Percentiles rank a stretch among this genome's conserved stretches.
These are phyloP conservation scores for Antrodiella citrinella DNA, from an alignment of 768 basidiomycete species.

Conservation along the genomic window DNA sequence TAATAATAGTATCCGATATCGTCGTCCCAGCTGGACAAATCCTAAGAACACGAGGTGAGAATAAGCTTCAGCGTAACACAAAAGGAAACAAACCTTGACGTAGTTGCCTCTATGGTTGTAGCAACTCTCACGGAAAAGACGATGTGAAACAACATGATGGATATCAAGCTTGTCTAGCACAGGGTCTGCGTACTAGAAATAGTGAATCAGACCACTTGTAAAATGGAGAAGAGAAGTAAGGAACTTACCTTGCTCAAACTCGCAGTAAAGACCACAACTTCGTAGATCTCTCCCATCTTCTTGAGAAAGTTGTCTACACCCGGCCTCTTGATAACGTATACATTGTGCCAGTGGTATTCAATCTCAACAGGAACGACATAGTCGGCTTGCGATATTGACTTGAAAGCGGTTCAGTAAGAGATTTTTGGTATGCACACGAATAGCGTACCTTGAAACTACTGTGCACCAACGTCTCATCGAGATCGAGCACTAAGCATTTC, in stretches of 20 bases:
- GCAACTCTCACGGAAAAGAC: slow-evolving; percentile 95
- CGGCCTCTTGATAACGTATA: slow-evolving; percentile 97
- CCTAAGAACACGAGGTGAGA: slow-evolving; percentile 42
- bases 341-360: slow-evolving; percentile 96
- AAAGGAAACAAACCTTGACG: slow-evolving; percentile 67
- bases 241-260: slow-evolving; percentile 85
- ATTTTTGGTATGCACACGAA: slow-evolving; percentile 1
- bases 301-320: slow-evolving; percentile 96
- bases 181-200: slow-evolving; percentile 87
- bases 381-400: slow-evolving; percentile 93
- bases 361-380: slow-evolving; percentile 99
- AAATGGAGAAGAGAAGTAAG: slow-evolving; percentile 1
- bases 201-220: not conserved
- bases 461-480: slow-evolving; percentile 96
- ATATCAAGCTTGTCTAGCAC: slow-evolving; percentile 95
- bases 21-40: slow-evolving; percentile 96
- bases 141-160: slow-evolving; percentile 86
- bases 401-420: slow-evolving; percentile 8
- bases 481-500: slow-evolving; percentile 93
- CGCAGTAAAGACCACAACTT: slow-evolving; percentile 96
- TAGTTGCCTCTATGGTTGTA: slow-evolving; percentile 99
- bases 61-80: not conserved
- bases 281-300: slow-evolving; percentile 98
- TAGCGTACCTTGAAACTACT: slow-evolving; percentile 89
- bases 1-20: slow-evolving; percentile 89